phyloP scores from a whole-genome alignment of 805 yeast species.

The Schizosaccharomyces lindneri region DNA sequence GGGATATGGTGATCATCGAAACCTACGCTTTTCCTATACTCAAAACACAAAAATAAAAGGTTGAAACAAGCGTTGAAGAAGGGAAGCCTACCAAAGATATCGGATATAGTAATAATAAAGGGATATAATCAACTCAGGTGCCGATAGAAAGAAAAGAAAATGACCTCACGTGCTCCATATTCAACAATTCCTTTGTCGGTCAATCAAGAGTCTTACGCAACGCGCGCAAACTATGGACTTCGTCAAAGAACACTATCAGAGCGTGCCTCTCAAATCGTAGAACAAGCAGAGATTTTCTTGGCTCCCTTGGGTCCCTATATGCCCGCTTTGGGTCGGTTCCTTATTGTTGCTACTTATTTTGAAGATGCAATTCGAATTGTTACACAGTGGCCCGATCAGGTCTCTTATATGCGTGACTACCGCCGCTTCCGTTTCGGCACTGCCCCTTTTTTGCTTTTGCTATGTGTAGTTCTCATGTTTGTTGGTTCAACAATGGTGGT shows the following conservation, averaged over 20 bases:
- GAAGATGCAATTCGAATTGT: conserved; percentile 71
- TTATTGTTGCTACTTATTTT: conserved; percentile 78
- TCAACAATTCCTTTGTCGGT: not conserved
- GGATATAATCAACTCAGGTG: not conserved
- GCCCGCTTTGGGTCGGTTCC: conserved; percentile 68
- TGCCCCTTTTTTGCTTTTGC: conserved; percentile 41
- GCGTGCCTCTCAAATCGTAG: not conserved
- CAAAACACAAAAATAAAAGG: too few species aligned
- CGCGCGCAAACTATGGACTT: not conserved
- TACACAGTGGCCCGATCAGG: conserved; percentile 80
- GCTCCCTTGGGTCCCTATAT: conserved; percentile 16
- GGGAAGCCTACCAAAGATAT: too few species aligned
- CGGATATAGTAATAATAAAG: not conserved
- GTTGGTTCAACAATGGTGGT: conserved; percentile 49
- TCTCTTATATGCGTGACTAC: conserved; percentile 54
- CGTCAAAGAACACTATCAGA: not conserved
- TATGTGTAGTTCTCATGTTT: conserved; percentile 46
- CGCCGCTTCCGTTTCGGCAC: conserved; percentile 58
- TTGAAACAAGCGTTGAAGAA: too few species aligned
- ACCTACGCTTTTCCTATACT: too few species aligned
- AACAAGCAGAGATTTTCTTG: not conserved
- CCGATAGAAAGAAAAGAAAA: not conserved
- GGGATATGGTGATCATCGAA: too few species aligned
- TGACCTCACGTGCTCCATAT: not conserved
- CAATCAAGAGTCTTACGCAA: not conserved